phyloP scores from a whole-genome alignment of 2,329 filamentous ascomycete genomes.

The Pleomassaria siparia region DNA sequence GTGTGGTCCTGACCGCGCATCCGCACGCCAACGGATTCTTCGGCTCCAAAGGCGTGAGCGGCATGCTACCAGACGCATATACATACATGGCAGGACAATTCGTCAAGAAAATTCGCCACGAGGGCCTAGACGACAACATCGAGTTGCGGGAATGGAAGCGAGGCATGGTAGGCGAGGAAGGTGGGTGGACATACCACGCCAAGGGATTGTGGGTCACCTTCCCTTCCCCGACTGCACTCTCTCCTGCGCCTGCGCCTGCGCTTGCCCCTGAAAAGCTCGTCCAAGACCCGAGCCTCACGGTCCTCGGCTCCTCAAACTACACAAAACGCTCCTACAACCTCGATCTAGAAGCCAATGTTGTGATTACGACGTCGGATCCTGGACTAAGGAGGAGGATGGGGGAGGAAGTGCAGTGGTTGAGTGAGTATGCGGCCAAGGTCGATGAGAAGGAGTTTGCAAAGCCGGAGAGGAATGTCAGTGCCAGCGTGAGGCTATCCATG shows the following conservation, averaged over 20 bases:
- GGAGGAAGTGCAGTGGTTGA: conserved; percentile 78
- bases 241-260: conserved; percentile 42
- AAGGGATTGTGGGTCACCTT: conserved; percentile 95
- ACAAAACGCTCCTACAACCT: conserved; percentile 91
- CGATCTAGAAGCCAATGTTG: conserved; percentile 84
- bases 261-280: conserved; percentile 51
- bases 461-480: conserved; percentile 78
- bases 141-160: conserved; percentile 83
- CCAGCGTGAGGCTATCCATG: conserved; percentile 87
- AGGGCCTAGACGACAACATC: conserved; percentile 61
- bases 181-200: conserved; percentile 96
- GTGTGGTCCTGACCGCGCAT: conserved; percentile 87
- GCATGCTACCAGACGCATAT: conserved; percentile 88
- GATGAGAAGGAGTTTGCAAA: conserved; percentile 77
- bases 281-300: conserved; percentile 70
- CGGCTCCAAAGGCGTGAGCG: conserved; percentile 81
- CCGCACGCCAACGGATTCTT: conserved; percentile 97
- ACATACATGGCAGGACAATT: conserved; percentile 85
- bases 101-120: conserved; percentile 62
- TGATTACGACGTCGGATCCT: conserved; percentile 80
- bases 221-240: conserved; percentile 54
- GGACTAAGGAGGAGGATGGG: conserved; percentile 71
- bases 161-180: conserved; percentile 77
- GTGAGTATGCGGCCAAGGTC: conserved; percentile 69
- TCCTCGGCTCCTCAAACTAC: conserved; percentile 93